Conservation (phyloP, 768 basidiomycete species). For the Boletales sp. region DNA sequence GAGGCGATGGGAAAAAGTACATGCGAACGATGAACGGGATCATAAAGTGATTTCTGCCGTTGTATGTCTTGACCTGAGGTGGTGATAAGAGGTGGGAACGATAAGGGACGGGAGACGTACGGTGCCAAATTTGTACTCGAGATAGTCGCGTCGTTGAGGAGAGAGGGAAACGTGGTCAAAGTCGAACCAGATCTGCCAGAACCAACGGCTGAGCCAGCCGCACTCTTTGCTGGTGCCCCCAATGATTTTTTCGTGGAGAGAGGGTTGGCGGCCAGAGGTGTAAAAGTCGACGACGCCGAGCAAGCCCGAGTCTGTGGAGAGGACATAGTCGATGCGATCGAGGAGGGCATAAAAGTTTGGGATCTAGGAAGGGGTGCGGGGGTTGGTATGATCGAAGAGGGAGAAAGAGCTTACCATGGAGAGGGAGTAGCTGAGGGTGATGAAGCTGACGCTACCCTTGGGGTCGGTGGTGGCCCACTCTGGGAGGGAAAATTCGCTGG, state of each 20-base stretch:
- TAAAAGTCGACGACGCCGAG: slow-evolving; percentile 76
- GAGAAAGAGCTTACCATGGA: slow-evolving; percentile 43
- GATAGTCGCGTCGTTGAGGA: slow-evolving; percentile 62
- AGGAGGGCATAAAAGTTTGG: slow-evolving; percentile 63
- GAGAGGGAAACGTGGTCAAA: slow-evolving; percentile 53
- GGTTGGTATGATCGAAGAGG: neutral
- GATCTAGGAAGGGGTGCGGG: slow-evolving; percentile 39
- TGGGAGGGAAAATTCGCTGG: slow-evolving; percentile 61
- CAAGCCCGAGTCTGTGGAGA: slow-evolving; percentile 56
- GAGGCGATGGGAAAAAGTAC: slow-evolving; percentile 20
- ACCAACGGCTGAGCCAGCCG: slow-evolving; percentile 67
- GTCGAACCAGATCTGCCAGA: slow-evolving; percentile 75
- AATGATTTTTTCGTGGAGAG: slow-evolving; percentile 57
- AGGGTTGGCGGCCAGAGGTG: slow-evolving; percentile 52
- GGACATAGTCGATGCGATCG: slow-evolving; percentile 63
- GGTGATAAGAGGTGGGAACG: neutral
- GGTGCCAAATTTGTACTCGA: slow-evolving; percentile 78
- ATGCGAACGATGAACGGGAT: slow-evolving; percentile 66
- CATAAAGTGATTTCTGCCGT: slow-evolving; percentile 68
- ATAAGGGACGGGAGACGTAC: slow-evolving; percentile 29
- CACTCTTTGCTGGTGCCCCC: slow-evolving; percentile 59
- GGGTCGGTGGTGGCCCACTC: slow-evolving; percentile 50
- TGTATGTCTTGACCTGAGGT: slow-evolving; percentile 56
- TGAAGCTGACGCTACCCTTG: slow-evolving; percentile 51
- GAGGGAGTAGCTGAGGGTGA: slow-evolving; percentile 55